A percentile compares a stretch with the other conserved stretches of the same genome.
Evolutionary conservation across 768 basidiomycete genomes (phyloP).

Genomic region (Sutorius australiensis): DNA sequence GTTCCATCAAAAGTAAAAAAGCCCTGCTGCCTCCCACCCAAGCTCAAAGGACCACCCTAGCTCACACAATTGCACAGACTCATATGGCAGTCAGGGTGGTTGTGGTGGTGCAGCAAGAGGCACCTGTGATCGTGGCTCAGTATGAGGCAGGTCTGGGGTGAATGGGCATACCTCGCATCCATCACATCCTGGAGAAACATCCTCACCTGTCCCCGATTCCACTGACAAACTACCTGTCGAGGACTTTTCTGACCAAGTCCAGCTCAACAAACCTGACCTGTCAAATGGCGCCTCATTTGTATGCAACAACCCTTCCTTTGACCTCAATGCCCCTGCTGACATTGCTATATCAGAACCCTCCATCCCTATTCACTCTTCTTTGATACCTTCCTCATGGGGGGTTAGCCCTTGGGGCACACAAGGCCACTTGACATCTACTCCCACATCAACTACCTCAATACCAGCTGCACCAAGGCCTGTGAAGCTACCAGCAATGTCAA

Average conservation of each 20-base stretch:
- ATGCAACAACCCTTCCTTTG: slow-evolving; percentile 15
- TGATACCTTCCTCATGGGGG: slow-evolving; percentile 37
- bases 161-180: slow-evolving; percentile 33
- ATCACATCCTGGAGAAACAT: slow-evolving; percentile 23
- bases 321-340: slow-evolving; percentile 12
- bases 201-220: slow-evolving; percentile 34
- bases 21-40: slow-evolving; percentile 44
- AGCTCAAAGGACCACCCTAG: slow-evolving; percentile 44
- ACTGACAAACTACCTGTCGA: slow-evolving; percentile 28
- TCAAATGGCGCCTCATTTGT: slow-evolving; percentile 12
- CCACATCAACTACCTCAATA: slow-evolving; percentile 16
- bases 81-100: slow-evolving; percentile 63
- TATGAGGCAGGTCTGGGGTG: slow-evolving; percentile 33
- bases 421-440: slow-evolving; percentile 37
- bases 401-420: slow-evolving; percentile 30
- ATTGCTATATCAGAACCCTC: slow-evolving; percentile 9
- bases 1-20: slow-evolving; percentile 80
- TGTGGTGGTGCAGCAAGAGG: slow-evolving; percentile 55
- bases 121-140: slow-evolving; percentile 37
- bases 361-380: slow-evolving; percentile 13
- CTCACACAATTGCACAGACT: slow-evolving; percentile 33
- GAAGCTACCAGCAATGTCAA: slow-evolving; percentile 68
- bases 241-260: slow-evolving; percentile 12
- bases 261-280: slow-evolving; percentile 13
- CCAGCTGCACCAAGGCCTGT: slow-evolving; percentile 25